phyloP scores from a whole-genome alignment of 257 asterid species.

The Plantago ovata region DNA sequence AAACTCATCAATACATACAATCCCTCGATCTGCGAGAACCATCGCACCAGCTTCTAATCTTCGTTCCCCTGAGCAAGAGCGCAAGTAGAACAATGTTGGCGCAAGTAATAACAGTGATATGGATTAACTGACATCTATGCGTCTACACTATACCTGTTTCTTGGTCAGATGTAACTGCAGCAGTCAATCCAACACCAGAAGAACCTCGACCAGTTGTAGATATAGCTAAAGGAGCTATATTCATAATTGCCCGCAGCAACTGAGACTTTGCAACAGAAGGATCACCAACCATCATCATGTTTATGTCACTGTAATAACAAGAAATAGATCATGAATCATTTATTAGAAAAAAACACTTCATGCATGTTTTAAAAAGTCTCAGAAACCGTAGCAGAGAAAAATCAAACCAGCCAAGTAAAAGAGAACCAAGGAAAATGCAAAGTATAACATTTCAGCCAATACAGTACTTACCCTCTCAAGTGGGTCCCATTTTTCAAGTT shows the following conservation, averaged over 20 bases:
- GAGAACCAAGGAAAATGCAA: not conserved
- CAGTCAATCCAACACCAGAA: conserved; percentile 98
- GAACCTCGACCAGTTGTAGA: conserved; percentile 99
- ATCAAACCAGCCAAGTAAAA: not conserved
- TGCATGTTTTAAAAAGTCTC: conserved; percentile 3
- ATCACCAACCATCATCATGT: conserved; percentile 99
- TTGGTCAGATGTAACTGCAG: conserved; percentile 98
- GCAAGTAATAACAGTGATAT: conserved; percentile 12
- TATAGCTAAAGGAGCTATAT: conserved; percentile 94
- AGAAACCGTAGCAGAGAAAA: conserved; percentile 2
- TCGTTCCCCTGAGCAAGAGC: conserved; percentile 57
- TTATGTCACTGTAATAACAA: conserved; percentile 65
- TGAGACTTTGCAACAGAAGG: conserved; percentile 99
- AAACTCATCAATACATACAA: conserved; percentile 94
- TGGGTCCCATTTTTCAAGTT: conserved; percentile 96
- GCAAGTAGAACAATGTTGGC: conserved; percentile 4
- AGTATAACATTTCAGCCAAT: conserved; percentile 3
- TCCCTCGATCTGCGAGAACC: conserved; percentile 98
- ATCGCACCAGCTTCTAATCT: conserved; percentile 97
- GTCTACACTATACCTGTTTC: conserved; percentile 66
- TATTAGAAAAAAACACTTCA: not conserved
- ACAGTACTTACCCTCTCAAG: conserved; percentile 72
- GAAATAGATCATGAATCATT: conserved; percentile 12
- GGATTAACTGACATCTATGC: conserved; percentile 15
- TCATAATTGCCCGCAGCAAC: conserved; percentile 89